Conservation (phyloP, 208 protist genomes). For the Trypanosoma mega region DNA sequence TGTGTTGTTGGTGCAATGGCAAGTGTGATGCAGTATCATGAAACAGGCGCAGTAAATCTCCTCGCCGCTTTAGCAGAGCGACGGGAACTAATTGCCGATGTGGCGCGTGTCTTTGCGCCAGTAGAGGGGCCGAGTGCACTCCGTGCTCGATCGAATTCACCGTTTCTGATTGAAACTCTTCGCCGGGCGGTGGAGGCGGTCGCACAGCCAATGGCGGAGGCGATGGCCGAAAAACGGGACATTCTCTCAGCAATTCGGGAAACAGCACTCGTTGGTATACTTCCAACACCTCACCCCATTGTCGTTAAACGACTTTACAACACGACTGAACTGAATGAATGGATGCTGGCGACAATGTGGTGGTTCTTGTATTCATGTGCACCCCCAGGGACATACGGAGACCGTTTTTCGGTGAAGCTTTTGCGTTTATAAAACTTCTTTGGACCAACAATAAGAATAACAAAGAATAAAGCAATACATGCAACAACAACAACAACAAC, state of each 20-base stretch:
- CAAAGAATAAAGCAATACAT: no score
- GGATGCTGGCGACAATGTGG: conserved; percentile 79
- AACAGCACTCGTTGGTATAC: conserved; percentile 75
- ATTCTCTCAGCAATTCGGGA: conserved; percentile 29
- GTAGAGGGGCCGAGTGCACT: conserved; percentile 16
- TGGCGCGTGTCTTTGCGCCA: conserved; percentile 40
- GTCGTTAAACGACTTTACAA: conserved; percentile 60
- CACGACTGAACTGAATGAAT: conserved; percentile 65
- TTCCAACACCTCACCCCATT: conserved; percentile 81
- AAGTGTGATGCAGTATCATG: conserved; percentile 73
- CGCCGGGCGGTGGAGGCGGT: conserved; percentile 49
- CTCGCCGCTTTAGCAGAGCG: conserved; percentile 56
- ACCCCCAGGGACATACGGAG: conserved; percentile 44
- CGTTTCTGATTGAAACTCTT: conserved; percentile 70
- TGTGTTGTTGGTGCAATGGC: conserved; percentile 72
- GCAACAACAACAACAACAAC: no score
- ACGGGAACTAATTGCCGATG: conserved; percentile 42
- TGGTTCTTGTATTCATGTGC: conserved; percentile 64
- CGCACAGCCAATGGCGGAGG: conserved; percentile 25
- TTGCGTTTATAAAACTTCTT: no score
- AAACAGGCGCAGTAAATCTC: conserved; percentile 42
- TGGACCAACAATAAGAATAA: no score
- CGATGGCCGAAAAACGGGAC: conserved; percentile 2
- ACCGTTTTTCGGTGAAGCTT: conserved; percentile 62
- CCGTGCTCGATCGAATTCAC: conserved; percentile 17